Base-by-base conservation (phyloP, 2,329 filamentous ascomycete species). In the Calonectria multiphialidica region DNA sequence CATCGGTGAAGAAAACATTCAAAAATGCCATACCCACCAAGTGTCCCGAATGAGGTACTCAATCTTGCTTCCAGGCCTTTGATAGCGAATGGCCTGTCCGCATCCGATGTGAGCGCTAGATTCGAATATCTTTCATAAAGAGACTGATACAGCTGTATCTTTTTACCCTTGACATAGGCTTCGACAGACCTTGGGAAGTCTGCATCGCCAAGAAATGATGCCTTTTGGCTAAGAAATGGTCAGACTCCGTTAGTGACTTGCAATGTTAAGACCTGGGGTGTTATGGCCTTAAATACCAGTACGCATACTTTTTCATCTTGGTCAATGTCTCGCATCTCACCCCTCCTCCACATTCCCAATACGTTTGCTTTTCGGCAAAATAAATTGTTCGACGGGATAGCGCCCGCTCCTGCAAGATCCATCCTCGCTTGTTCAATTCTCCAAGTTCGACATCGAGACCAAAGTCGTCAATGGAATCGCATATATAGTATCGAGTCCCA, bases 1-100 rank as follows among this genome's bases (percentile, higher is more conserved):
- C 76, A 76, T 13, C 76, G 53, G 2, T 68, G 74, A 0, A 74
- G 59, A 18, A 65, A 75, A 3, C 71, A 64, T 1, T 74, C 68
- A 7, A 78, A 75, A 10, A 77, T 44, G 23, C 76, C 76, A 40
- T 75, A 77, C 1, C 74, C 76, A n/a, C 76, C 76, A 2, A 70
- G 49, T 1, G 66, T 66, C 0, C 69, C 53, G 18, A 78, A 74
- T 6, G 71, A 73, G 1, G 35, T 63, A 9, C 74, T 62, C 0
- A 78, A 57, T 2, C 74, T 55, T 9, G 74, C 61, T 44, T 78
- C 74, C 0, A 78, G 44, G 2, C 76, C 76, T 1, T 70, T 61
- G 28, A 78, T 75, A 3, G 76, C 76, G n/a, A 74, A 72, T 0
- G 76, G 74, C 2, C 76, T 65, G 3, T 78, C 76, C 9, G 69